A percentile compares a stretch with the other conserved stretches of the same genome.
phyloP scores from a whole-genome alignment of 2,329 filamentous ascomycete genomes.

The Chrysosporium queenslandicum region DNA sequence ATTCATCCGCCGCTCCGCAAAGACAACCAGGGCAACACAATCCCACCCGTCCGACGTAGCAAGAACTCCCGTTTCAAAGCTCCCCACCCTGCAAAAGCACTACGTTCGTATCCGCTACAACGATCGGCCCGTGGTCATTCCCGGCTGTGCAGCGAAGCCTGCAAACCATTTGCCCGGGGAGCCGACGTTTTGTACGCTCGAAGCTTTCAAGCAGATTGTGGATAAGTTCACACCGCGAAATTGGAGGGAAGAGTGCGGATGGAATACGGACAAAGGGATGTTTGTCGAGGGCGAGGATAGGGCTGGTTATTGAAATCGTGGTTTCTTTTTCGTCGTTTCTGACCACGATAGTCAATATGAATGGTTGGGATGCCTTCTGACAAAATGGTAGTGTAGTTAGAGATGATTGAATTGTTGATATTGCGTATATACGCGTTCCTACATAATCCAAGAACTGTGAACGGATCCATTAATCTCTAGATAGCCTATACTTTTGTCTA shows the following conservation, averaged over 20 bases:
- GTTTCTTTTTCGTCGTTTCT: too few species aligned
- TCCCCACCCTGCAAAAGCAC: constrained; percentile 45
- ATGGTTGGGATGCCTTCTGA: background rate
- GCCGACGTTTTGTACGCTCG: constrained; percentile 79
- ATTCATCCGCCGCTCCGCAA: constrained; percentile 19
- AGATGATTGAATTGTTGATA: too few species aligned
- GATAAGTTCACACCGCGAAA: constrained; percentile 78
- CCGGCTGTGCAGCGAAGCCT: constrained; percentile 58
- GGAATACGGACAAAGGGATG: constrained; percentile 47
- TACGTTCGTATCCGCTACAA: constrained; percentile 91
- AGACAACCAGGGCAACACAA: constrained; percentile 14
- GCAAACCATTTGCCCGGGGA: constrained; percentile 83
- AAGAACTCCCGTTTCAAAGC: constrained; percentile 26
- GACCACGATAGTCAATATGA: too few species aligned
- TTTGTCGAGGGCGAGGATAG: constrained; percentile 38
- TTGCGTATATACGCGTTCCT: too few species aligned
- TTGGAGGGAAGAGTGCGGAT: constrained; percentile 58
- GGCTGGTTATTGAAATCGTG: constrained; percentile 28
- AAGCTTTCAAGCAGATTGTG: constrained; percentile 84
- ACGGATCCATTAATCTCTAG: too few species aligned
- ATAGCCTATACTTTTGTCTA: background rate
- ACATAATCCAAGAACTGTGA: too few species aligned
- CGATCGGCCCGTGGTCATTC: constrained; percentile 68
- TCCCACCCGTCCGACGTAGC: constrained; percentile 24
- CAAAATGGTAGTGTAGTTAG: too few species aligned